These are phyloP conservation scores for Pseudocohnilembus persalinus DNA, from an alignment of 169 alveolate genomes.

Conservation along the genomic window DNA sequence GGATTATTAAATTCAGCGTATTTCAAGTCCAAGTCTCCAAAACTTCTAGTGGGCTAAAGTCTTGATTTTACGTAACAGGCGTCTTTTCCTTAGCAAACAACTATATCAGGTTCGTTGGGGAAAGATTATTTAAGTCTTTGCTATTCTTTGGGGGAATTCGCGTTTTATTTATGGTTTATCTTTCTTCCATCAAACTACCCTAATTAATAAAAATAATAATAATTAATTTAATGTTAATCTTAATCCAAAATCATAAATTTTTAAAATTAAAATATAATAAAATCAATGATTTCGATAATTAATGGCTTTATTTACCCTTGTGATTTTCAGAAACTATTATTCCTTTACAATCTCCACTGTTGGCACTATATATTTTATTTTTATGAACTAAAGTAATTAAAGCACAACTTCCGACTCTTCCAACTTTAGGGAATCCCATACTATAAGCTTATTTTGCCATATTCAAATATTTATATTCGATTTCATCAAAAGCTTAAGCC, in stretches of 20 bases:
- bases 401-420: conserved; percentile 81
- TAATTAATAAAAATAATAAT: neutral
- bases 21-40: conserved; percentile 82
- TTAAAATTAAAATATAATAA: no score
- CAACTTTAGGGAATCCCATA: conserved; percentile 56
- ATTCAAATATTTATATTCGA: conserved; percentile 65
- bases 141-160: conserved; percentile 68
- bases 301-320: conserved; percentile 24
- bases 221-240: no score
- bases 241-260: no score
- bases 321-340: conserved; percentile 54
- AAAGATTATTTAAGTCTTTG: conserved; percentile 59
- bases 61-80: conserved; percentile 84
- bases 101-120: conserved; percentile 67
- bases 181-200: conserved; percentile 39
- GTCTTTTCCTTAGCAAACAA: conserved; percentile 55
- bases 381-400: conserved; percentile 57
- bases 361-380: conserved; percentile 72
- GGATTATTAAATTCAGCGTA: conserved; percentile 60
- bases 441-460: conserved; percentile 56
- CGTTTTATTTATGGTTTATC: conserved; percentile 60
- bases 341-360: conserved; percentile 86
- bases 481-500: conserved; percentile 56
- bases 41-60: conserved; percentile 78
- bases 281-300: neutral